Percentiles rank a stretch among this genome's conserved stretches.
Conservation (phyloP, 139 green algal species). For the Closterium sp. region DNA sequence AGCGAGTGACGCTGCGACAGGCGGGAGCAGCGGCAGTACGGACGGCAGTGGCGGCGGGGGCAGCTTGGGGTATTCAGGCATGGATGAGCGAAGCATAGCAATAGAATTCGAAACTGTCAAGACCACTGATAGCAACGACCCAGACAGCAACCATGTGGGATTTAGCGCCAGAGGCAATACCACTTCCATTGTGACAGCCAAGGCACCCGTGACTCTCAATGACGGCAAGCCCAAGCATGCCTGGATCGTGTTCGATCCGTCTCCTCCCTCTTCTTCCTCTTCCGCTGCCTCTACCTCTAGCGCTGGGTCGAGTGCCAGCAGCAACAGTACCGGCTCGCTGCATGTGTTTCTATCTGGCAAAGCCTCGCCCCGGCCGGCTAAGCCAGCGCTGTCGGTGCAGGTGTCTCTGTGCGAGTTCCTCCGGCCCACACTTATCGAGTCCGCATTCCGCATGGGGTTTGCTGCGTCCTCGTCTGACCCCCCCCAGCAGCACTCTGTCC, state of each 20-base stretch:
- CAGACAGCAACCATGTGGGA: not conserved
- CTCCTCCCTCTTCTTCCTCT: no score
- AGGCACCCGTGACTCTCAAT: not conserved
- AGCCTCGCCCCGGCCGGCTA: not conserved
- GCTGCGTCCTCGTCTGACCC: not conserved
- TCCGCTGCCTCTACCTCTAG: not conserved
- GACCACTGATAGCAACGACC: not conserved
- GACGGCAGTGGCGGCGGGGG: not conserved
- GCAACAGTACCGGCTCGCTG: not conserved
- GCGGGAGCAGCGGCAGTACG: not conserved
- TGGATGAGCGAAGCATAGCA: not conserved
- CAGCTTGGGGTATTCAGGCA: not conserved
- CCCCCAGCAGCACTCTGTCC: not conserved
- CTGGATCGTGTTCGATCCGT: not conserved
- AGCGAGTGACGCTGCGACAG: not conserved
- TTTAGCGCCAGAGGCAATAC: not conserved
- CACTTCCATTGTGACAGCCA: not conserved
- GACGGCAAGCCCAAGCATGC: not conserved
- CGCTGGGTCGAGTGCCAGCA: no score
- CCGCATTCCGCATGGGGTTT: not conserved
- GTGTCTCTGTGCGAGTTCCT: not conserved
- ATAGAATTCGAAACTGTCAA: not conserved
- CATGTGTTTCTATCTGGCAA: not conserved
- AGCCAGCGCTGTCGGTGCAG: not conserved
- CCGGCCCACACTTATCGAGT: not conserved